Base-by-base conservation (phyloP, 768 basidiomycete species). In the Nidularia sp. region DNA sequence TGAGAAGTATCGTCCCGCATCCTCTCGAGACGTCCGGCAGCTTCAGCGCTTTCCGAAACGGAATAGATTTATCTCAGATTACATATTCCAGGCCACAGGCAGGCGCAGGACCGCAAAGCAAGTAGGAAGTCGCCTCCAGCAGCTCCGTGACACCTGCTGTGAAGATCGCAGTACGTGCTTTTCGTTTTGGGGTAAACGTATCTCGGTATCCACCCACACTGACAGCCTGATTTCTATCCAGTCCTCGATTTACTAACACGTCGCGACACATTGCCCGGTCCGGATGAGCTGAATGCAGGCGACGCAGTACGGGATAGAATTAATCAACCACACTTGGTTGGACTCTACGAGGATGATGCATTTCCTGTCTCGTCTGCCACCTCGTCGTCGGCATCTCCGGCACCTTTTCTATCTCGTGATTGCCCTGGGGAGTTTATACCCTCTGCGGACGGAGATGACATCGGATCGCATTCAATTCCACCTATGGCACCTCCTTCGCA, bases 101-200 rank as follows among this genome's bases (percentile, higher is more conserved):
- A 73, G 76, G 57, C 66, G 67, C 25, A 73, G 85, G 57, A 83
- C 85, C 10, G 70, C 85, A 18, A 86, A 86, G 63, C 85, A 86
- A 63, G 84, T 87, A 47, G 84, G 85, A 34, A 84, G 82, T 60
- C 78, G 85, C 44, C 70, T 87, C 42, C 85, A 87, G 59, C 85
- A 86, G 57, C 70, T 87, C 45, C 70, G 83, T 55, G 84, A 87
- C 60, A 83, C 83, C 3, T 73, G 79, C 57, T 70, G 73, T 45
- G 83, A 84, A 53, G 72, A 75, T 55, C 66, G 75, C 55, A 73
- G 85, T 87, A 54, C 65, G 80, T 75, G 45, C n/a, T 5, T 36
- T 32, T 49, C 18, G 31, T 36, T 41, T 46, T 18, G 31, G 31
- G 34, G 22, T n/a, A 18, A 33, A 25, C 25, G 25, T 10, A 29